Conservation (phyloP, 306 rosid species). For the Malus asiatica region DNA sequence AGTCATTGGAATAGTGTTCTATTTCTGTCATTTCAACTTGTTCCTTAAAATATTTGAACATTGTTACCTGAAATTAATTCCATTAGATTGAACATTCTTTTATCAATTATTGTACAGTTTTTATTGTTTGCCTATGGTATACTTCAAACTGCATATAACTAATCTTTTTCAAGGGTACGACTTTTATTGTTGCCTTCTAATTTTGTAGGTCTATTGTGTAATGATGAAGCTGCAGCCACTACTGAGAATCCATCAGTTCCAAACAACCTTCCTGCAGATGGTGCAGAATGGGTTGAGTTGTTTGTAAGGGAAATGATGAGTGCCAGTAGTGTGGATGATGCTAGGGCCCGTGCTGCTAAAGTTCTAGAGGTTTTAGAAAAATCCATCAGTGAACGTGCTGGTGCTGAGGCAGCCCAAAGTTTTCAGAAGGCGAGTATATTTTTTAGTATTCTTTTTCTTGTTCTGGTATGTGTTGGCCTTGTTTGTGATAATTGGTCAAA, state of each 20-base stretch:
- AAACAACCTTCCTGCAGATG: constrained; percentile 57
- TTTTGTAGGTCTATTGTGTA: constrained; percentile 31
- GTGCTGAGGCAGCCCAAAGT: constrained; percentile 53
- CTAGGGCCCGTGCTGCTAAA: constrained; percentile 71
- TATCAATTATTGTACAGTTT: background rate
- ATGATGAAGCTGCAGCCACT: constrained; percentile 37
- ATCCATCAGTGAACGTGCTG: constrained; percentile 59
- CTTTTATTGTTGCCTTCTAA: background rate
- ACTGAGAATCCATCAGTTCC: constrained; percentile 34
- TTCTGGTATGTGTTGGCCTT: background rate
- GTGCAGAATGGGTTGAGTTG: constrained; percentile 84
- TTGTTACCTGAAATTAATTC: background rate
- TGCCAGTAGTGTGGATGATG: constrained; percentile 77
- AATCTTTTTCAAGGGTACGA: background rate
- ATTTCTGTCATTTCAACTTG: background rate
- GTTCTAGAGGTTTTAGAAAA: constrained; percentile 74
- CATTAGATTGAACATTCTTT: background rate
- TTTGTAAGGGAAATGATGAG: constrained; percentile 76
- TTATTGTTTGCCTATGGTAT: background rate
- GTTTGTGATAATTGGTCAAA: background rate
- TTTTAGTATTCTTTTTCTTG: background rate
- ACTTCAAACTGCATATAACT: background rate
- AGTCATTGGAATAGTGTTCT: background rate
- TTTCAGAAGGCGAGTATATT: constrained; percentile 50
- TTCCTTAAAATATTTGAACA: background rate